phyloP scores from a whole-genome alignment of 345 rosid species.

The Gossypium stocksii region DNA sequence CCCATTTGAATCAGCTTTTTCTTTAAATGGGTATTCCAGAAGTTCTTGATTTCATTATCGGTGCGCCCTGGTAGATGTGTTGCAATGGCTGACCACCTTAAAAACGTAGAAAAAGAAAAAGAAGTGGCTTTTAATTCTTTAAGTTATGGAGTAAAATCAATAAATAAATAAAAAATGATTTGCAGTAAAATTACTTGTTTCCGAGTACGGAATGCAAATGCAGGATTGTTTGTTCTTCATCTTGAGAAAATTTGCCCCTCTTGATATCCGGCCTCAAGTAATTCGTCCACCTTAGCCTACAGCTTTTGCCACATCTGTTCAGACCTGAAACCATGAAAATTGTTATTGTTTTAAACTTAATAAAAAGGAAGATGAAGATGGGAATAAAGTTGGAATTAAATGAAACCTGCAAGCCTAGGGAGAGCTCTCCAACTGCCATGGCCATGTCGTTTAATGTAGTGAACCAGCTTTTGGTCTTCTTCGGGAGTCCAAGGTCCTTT shows the following conservation, averaged over 20 bases:
- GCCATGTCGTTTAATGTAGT: conserved; percentile 45
- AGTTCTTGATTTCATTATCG: conserved; percentile 54
- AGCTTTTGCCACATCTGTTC: conserved; percentile 68
- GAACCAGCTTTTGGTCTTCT: conserved; percentile 55
- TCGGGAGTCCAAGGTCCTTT: conserved; percentile 70
- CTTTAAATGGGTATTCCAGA: conserved; percentile 59
- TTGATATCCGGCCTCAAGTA: conserved; percentile 67
- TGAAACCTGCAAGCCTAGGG: conserved; percentile 54
- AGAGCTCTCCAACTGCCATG: conserved; percentile 73
- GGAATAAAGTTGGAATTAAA: not conserved
- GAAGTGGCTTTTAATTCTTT: not conserved
- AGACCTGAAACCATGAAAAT: conserved; percentile 40
- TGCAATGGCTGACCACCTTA: conserved; percentile 63
- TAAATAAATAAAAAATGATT: not conserved
- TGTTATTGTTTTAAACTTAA: not conserved
- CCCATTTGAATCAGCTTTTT: conserved; percentile 70
- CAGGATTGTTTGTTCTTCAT: conserved; percentile 62
- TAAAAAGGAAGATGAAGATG: not conserved
- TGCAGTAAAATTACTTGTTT: conserved; percentile 39
- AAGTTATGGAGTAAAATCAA: not conserved
- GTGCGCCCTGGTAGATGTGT: conserved; percentile 51
- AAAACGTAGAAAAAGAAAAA: not conserved
- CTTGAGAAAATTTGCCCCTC: conserved; percentile 61
- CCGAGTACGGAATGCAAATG: conserved; percentile 65
- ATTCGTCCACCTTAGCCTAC: conserved; percentile 67